Conservation (phyloP, 2,329 filamentous ascomycete genomes). For the Elsinoe ampelina region DNA sequence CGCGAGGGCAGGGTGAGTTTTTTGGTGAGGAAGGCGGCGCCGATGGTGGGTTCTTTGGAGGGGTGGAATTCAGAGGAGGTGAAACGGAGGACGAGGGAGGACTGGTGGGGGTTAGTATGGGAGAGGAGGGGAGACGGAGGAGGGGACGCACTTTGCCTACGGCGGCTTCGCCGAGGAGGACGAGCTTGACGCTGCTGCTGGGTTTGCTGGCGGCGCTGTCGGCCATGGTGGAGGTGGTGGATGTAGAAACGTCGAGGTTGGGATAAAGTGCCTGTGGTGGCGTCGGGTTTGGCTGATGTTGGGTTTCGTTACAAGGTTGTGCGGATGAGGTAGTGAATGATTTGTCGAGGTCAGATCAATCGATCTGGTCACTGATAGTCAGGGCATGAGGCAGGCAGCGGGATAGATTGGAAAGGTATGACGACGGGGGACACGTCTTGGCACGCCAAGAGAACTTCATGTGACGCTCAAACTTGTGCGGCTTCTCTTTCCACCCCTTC, state of each 20-base stretch:
- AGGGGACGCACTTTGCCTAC: conserved; percentile 74
- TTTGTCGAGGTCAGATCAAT: no score
- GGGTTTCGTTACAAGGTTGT: neutral
- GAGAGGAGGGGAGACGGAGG: conserved; percentile 13
- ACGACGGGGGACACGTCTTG: neutral
- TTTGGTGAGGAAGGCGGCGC: conserved; percentile 95
- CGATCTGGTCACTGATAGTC: neutral
- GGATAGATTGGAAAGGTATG: neutral
- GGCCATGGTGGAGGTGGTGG: conserved; percentile 47
- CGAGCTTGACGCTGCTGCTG: conserved; percentile 99
- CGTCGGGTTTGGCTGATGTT: neutral
- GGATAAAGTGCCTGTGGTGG: neutral
- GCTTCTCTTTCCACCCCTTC: neutral
- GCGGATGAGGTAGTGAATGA: neutral
- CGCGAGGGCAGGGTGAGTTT: conserved; percentile 93
- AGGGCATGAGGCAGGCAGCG: neutral
- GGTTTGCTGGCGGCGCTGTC: conserved; percentile 68
- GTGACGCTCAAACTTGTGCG: neutral
- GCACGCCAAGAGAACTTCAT: neutral
- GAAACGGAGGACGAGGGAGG: conserved; percentile 92
- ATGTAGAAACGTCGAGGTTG: neutral
- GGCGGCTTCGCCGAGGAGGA: conserved; percentile 91
- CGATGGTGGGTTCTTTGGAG: conserved; percentile 98
- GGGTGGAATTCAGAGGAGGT: conserved; percentile 99
- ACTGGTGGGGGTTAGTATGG: conserved; percentile 49